phyloP scores from a whole-genome alignment of 2,329 filamentous ascomycete species.

The Penicillium sp. region DNA sequence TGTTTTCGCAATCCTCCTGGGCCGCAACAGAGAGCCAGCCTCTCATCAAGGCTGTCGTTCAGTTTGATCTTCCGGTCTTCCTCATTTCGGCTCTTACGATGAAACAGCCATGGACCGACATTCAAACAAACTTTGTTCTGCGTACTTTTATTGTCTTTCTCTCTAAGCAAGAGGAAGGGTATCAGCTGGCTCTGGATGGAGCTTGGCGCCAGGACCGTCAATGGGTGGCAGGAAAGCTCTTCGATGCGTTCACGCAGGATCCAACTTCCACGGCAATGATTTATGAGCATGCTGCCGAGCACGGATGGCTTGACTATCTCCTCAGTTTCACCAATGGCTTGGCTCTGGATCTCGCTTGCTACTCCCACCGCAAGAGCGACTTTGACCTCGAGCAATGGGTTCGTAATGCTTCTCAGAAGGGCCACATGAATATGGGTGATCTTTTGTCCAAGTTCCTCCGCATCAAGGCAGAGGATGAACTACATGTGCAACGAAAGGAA shows the following conservation, averaged over 20 bases:
- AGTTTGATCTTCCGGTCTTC: constrained; percentile 55
- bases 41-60: constrained; percentile 64
- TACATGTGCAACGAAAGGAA: constrained; percentile 71
- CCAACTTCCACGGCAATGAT: constrained; percentile 70
- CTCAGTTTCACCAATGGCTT: constrained; percentile 80
- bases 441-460: constrained; percentile 78
- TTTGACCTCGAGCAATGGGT: constrained; percentile 83
- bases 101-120: constrained; percentile 53
- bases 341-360: constrained; percentile 81
- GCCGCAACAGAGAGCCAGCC: constrained; percentile 58
- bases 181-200: constrained; percentile 87
- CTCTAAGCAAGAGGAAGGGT: constrained; percentile 73
- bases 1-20: constrained; percentile 62
- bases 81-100: constrained; percentile 54
- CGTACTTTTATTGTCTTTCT: constrained; percentile 77
- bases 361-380: constrained; percentile 78
- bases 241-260: constrained; percentile 73
- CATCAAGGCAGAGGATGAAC: constrained; percentile 82
- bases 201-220: constrained; percentile 87
- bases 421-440: constrained; percentile 68
- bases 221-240: constrained; percentile 81
- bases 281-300: constrained; percentile 77
- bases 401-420: constrained; percentile 66
- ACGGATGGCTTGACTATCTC: constrained; percentile 82
- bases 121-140: constrained; percentile 54